These are phyloP conservation scores for Prunella vulgaris DNA, from an alignment of 257 asterid genomes.

Conservation along the genomic window DNA sequence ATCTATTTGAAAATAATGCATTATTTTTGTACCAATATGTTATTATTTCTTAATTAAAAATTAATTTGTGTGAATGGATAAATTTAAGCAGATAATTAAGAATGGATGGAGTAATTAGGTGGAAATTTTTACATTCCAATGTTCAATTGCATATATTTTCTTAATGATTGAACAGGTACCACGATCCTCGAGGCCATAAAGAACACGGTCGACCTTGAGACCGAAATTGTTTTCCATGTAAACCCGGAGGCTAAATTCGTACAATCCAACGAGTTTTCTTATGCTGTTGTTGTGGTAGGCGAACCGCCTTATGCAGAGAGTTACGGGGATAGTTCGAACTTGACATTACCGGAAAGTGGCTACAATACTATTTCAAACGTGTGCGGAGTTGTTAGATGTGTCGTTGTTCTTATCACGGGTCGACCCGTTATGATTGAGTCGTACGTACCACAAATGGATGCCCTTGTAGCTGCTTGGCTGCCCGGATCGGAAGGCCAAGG, in stretches of 20 bases:
- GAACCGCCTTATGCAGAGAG: conserved; percentile 40
- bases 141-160: background rate
- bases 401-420: conserved; percentile 35
- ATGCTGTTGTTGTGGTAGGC: conserved; percentile 38
- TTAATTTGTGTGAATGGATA: too few relatives aligned
- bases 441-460: conserved; percentile 23
- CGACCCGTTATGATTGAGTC: conserved; percentile 36
- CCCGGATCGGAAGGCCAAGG: conserved; percentile 43
- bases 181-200: conserved; percentile 28
- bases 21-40: too few relatives aligned
- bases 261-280: conserved; percentile 25
- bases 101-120: too few relatives aligned
- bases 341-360: conserved; percentile 26
- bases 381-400: conserved; percentile 29
- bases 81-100: too few relatives aligned
- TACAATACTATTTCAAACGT: conserved; percentile 14
- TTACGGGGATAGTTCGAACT: conserved; percentile 33
- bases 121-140: background rate
- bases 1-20: too few relatives aligned
- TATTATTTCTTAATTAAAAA: too few relatives aligned
- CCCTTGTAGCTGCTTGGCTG: conserved; percentile 39
- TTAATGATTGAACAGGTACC: conserved; percentile 18
- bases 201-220: conserved; percentile 15
- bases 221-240: conserved; percentile 18
- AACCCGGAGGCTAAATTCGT: conserved; percentile 21